Conservation (phyloP, 768 basidiomycete species). For the Sporobolomyces roseus region DNA sequence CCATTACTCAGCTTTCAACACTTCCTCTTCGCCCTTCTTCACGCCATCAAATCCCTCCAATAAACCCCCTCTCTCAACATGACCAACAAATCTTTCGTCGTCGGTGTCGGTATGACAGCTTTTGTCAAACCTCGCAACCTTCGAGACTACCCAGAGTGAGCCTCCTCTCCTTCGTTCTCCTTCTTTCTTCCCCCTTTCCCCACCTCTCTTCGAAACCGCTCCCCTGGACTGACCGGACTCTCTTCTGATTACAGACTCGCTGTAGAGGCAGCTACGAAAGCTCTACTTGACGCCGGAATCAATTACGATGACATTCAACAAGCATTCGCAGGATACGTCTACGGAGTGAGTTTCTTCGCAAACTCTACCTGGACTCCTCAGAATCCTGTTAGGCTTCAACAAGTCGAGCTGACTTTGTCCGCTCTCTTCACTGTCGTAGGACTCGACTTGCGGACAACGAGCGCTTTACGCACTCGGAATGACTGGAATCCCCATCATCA, state of each 20-base stretch:
- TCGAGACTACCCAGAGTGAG: conserved; percentile 56
- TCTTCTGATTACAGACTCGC: conserved; percentile 74
- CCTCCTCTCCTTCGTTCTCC: conserved; percentile 57
- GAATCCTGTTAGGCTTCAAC: neutral
- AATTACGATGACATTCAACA: conserved; percentile 71
- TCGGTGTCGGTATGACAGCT: conserved; percentile 70
- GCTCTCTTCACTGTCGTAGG: neutral
- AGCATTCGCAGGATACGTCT: conserved; percentile 73
- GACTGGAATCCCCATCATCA: conserved; percentile 72
- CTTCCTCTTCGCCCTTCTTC: neutral
- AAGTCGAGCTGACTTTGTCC: no score
- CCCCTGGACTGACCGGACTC: no score
- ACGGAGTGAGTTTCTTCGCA: conserved; percentile 47
- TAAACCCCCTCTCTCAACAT: neutral
- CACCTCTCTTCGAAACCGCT: neutral
- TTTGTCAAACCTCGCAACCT: conserved; percentile 63
- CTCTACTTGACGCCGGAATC: conserved; percentile 80
- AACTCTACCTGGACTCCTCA: no score
- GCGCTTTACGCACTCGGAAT: conserved; percentile 77
- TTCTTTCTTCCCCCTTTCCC: neutral
- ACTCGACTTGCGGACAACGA: conserved; percentile 53
- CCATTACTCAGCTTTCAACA: no score
- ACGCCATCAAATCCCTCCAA: conserved; percentile 44
- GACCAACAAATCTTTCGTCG: conserved; percentile 48
- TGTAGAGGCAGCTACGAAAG: conserved; percentile 79